Evolutionary conservation across 1,284 basidiomycete genomes (phyloP), one percentile per base, ranked within the genome.

Genomic region (Pyrrhoderma noxium): DNA sequence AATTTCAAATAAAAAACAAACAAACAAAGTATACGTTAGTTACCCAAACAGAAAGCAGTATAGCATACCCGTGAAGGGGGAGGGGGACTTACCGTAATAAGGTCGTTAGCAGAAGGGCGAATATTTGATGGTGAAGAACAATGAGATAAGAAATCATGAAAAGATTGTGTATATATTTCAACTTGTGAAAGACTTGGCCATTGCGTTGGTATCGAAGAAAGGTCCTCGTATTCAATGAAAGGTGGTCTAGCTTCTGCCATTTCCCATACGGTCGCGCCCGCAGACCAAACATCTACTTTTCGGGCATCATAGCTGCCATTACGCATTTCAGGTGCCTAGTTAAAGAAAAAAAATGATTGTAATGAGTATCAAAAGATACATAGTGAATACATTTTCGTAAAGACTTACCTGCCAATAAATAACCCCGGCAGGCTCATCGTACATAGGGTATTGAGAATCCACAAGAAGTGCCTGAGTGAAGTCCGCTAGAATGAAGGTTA

Each of bases 201-300:
- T 3, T 78, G 75, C 18, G 79, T 71, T 7, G 70, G 73, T 8
- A 85, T 62, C 44, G 76, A 70, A 13, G 62, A 60, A 4, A 67
- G 56, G 53, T 73, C 68, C 48, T 78, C 71, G 1, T 25, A 40
- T 3, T 54, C 47, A 27, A 76, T 71, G 61, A 89, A 90, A 0
- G 87, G 87, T 7, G 87, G 87, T 49, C 77, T 70, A 14, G 79
- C 75, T 61, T 89, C 75, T 0, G 83, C 82, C 64, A 86, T 75
- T 62, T 90, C 87, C 87, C 87, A 89, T 0, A 85, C 72, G 0
- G 87, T 90, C 1, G 87, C 87, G 2, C 87, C 87, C 13, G 88
- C 68, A 1, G 86, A 88, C 85, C 86, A 89, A 1, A 85, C 73
- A 56, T 89, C 87, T 45, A 87, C 79, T 63, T 84, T 83, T 45